Base-by-base conservation (phyloP, 495 filamentous ascomycete genomes). In the Letharia lupina region DNA sequence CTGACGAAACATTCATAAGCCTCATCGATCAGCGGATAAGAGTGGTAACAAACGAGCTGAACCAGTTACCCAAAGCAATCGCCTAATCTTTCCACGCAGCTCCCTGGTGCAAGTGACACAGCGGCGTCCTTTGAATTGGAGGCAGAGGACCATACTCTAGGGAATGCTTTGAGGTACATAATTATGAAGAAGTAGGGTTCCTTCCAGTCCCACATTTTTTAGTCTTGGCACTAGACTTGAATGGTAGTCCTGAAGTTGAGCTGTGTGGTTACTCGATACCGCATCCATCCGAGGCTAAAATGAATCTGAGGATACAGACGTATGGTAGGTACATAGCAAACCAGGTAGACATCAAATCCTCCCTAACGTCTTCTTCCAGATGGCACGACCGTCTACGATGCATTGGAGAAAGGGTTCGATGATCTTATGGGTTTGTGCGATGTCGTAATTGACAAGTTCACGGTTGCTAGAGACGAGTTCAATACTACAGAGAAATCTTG, bases 241-340 rank as follows among this genome's bases (percentile, higher is more conserved):
- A 37, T 52, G 48, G 16, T 54, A 70, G 93, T 74, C 94, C 94
- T 44, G 84, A 90, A 54, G 94, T 98, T 44, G 94, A 98, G 72
- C 94, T 98, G 77, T 98, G 95, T 78, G 94, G 93, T 54, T 98
- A 98, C 74, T 91, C 94, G 6, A 98, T 98, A 63, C 94, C 94
- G 12, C 94, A 98, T 79, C 94, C 95, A 44, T 96, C 93, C 23
- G 94, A 98, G 73, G 77, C 86, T 16, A 93, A 95, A 77, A 96
- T 98, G 94, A 95, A 97, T 73, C 77, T 98, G 40, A 85, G 94
- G 64, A 97, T 98, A 68, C 94, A 98, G 77, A 98, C 93, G 62
- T 96, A 89, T 69, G 90, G 94, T 96, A 77, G 71, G 85, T 78
- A 23, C 33, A 48, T 44, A 54, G 57, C 50, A 23, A 39, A 52